Conservation (phyloP, 1,284 basidiomycete genomes). For the Rhodotorula sp. region DNA sequence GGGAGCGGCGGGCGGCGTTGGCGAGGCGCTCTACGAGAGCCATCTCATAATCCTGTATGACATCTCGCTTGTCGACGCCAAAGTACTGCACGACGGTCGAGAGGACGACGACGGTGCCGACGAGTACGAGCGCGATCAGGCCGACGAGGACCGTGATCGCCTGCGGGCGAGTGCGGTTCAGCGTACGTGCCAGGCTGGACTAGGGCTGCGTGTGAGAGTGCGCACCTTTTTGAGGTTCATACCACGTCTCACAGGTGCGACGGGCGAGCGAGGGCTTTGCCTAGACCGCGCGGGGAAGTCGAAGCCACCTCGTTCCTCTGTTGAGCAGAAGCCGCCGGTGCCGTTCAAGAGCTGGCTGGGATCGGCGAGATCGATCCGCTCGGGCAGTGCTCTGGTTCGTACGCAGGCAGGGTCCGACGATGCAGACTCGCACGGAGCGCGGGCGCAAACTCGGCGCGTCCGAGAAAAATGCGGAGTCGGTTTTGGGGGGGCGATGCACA, state of each 20-base stretch:
- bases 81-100: conserved; percentile 88
- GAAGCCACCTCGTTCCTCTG: too few relatives aligned
- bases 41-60: conserved; percentile 75
- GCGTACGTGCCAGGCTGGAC: neutral
- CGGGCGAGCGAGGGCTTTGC: neutral
- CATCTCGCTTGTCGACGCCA: conserved; percentile 72
- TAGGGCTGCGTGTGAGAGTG: neutral
- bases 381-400: too few relatives aligned
- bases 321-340: too few relatives aligned
- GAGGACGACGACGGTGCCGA: conserved; percentile 88
- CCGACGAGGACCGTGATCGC: conserved; percentile 31
- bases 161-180: neutral
- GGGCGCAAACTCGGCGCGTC: too few relatives aligned
- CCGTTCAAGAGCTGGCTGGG: too few relatives aligned
- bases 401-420: too few relatives aligned
- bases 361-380: too few relatives aligned
- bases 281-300: too few relatives aligned
- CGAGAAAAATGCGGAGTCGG: too few relatives aligned
- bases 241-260: neutral
- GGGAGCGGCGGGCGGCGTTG: neutral
- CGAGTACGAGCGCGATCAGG: conserved; percentile 56
- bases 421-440: too few relatives aligned
- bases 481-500: too few relatives aligned
- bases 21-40: conserved; percentile 44
- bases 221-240: conserved; percentile 8